A percentile compares a stretch with the other conserved stretches of the same genome.
phyloP scores from a whole-genome alignment of 768 basidiomycete species.

The Mrakia frigida region DNA sequence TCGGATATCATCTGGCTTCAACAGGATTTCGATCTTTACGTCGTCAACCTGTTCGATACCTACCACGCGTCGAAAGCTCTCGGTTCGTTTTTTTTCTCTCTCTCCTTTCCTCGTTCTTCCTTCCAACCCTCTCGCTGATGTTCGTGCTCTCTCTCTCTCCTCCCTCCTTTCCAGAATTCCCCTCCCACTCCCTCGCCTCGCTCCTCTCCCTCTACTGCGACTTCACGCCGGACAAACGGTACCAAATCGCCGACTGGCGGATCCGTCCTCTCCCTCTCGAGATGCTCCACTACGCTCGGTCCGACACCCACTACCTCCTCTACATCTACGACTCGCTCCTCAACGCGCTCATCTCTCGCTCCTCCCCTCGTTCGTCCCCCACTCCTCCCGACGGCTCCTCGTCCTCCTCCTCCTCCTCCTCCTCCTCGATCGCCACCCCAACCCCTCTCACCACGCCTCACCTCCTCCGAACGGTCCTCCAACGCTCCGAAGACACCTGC shows the following conservation, averaged over 20 bases:
- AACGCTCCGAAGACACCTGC: conserved; percentile 69
- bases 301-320: conserved; percentile 92
- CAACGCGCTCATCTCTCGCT: conserved; percentile 60
- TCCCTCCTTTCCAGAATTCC: conserved; percentile 57
- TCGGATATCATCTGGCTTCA: conserved; percentile 95
- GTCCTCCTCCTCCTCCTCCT: too few relatives aligned
- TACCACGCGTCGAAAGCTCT: conserved; percentile 86
- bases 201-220: conserved; percentile 84
- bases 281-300: conserved; percentile 88
- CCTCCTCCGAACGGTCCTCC: conserved; percentile 52
- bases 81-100: conserved; percentile 47
- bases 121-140: background rate
- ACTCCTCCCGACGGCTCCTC: conserved; percentile 16
- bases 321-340: conserved; percentile 88
- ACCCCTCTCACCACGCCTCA: conserved; percentile 29
- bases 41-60: conserved; percentile 96
- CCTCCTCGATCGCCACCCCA: conserved; percentile 21
- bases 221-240: conserved; percentile 87
- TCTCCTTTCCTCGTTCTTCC: too few relatives aligned
- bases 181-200: conserved; percentile 73
- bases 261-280: conserved; percentile 84
- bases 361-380: conserved; percentile 25
- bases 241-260: conserved; percentile 96
- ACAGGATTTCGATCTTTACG: conserved; percentile 86
- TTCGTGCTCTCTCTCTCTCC: conserved; percentile 10